A percentile compares a stretch with the other conserved stretches of the same genome.
Conservation (phyloP, 352 stramenopile genomes). For the Phytophthora pseudosyringae region DNA sequence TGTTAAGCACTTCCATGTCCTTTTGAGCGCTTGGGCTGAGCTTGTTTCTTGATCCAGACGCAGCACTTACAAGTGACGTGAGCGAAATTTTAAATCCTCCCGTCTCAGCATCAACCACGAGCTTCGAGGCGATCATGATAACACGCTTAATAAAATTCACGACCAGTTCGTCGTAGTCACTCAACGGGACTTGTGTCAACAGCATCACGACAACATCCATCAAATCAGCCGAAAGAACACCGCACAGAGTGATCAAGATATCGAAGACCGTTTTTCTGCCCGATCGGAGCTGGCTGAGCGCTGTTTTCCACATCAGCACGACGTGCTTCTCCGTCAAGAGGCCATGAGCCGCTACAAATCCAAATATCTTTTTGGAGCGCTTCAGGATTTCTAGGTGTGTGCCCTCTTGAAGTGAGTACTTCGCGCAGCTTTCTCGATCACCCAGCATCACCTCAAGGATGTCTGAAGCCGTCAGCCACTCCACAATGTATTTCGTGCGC, state of each 20-base stretch:
- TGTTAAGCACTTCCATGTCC: constrained; percentile 75
- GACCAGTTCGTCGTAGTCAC: constrained; percentile 80
- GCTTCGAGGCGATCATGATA: constrained; percentile 75
- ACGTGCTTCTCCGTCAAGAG: constrained; percentile 74
- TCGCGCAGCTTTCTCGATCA: constrained; percentile 64
- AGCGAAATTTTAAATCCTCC: constrained; percentile 75
- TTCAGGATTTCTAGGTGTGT: constrained; percentile 87
- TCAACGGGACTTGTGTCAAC: constrained; percentile 71
- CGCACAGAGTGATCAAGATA: constrained; percentile 71
- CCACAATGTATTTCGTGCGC: constrained; percentile 71
- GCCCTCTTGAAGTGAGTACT: constrained; percentile 78
- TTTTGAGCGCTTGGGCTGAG: constrained; percentile 59
- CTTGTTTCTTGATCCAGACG: constrained; percentile 56
- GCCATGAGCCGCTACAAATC: constrained; percentile 64
- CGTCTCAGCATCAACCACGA: constrained; percentile 71
- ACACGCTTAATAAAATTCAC: constrained; percentile 83
- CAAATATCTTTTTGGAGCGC: constrained; percentile 71
- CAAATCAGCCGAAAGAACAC: constrained; percentile 71
- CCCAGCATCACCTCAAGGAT: constrained; percentile 86
- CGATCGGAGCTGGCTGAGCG: constrained; percentile 69
- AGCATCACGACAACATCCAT: constrained; percentile 80
- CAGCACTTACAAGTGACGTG: constrained; percentile 65
- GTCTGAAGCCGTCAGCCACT: constrained; percentile 81
- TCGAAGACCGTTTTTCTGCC: constrained; percentile 77
- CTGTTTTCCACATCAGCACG: constrained; percentile 78